Evolutionary conservation across 192 early-diverging fungal species (phyloP), one percentile per base, ranked within the genome.

Genomic region (Backusella mclennaniae): DNA sequence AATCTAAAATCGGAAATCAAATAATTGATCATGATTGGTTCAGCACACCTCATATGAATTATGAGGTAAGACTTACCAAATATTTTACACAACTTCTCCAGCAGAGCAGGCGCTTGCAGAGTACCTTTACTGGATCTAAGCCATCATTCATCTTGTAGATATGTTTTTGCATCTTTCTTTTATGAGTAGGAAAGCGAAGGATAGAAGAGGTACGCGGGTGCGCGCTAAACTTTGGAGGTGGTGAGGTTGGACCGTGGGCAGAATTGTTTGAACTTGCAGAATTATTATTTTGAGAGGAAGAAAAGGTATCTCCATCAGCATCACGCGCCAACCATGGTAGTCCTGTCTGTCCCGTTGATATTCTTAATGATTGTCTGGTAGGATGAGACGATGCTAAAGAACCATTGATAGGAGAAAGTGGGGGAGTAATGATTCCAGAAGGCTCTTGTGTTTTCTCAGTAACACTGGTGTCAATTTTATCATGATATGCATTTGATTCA

Each of bases 141-240:
- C 68, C 68, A 39, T 69, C 68, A 11, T 69, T 69, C 68, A 69
- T 69, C 15, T 36, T 69, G 23, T 69, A 69, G n/a, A 69, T 38
- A 6, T 69, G 38, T 9, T 69, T 69, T 69, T 69, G 68, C 38
- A 69, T 69, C 36, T 35, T 69, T 69, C 68, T 36, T 23, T 69
- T 69, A 39, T 36, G 68, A 38, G 68, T 69, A 21, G 68, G 68
- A 38, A 69, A 23, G 14, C 68, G 68, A 41, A 69, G 14, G 6
- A 69, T 36, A 11, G 68, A 69, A 23, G 68, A 23, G 3, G 36
- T 69, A 21, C 38, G 35, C 2, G 68, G 35, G 8, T 38, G 68
- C 4, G 68, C 68, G 1, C 23, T 41, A 23, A 69, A 69, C 21
- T 69, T 69, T 69, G 68, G 68, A 63, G 56, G 56, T 63, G 56